Evolutionary conservation across 805 yeast genomes (phyloP).

Genomic region (Hanseniaspora pseudoguilliermondii): DNA sequence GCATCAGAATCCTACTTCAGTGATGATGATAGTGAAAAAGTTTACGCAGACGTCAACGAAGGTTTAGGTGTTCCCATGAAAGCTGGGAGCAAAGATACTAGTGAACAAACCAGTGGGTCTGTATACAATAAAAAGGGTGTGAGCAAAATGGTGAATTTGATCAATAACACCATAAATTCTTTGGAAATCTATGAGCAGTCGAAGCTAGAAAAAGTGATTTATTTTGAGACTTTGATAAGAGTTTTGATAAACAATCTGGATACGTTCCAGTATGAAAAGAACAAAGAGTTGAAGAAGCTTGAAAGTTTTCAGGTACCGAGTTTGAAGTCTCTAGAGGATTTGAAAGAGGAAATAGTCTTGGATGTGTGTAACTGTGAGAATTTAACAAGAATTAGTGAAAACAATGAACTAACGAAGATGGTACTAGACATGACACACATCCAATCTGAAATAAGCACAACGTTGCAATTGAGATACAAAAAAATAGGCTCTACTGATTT

Average conservation of each 20-base stretch:
- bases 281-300: not conserved
- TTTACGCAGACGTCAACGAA: not conserved
- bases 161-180: not conserved
- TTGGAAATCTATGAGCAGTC: not conserved
- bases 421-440: constrained; percentile 21
- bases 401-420: constrained; percentile 5
- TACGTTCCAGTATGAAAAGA: not conserved
- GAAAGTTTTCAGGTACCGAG: not conserved
- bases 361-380: not conserved
- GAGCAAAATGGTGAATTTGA: not conserved
- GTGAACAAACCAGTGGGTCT: not conserved
- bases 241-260: not conserved
- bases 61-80: not conserved
- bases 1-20: not conserved
- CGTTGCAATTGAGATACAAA: constrained; percentile 46
- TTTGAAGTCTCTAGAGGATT: not conserved
- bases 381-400: not conserved
- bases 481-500: constrained; percentile 12
- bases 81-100: too few relatives aligned
- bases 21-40: not conserved
- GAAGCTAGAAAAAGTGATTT: not conserved
- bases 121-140: not conserved
- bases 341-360: not conserved
- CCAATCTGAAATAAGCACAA: constrained; percentile 61
- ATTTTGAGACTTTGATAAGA: not conserved